Evolutionary conservation across 805 yeast genomes (phyloP).

Genomic region (Zygosaccharomyces bisporus): DNA sequence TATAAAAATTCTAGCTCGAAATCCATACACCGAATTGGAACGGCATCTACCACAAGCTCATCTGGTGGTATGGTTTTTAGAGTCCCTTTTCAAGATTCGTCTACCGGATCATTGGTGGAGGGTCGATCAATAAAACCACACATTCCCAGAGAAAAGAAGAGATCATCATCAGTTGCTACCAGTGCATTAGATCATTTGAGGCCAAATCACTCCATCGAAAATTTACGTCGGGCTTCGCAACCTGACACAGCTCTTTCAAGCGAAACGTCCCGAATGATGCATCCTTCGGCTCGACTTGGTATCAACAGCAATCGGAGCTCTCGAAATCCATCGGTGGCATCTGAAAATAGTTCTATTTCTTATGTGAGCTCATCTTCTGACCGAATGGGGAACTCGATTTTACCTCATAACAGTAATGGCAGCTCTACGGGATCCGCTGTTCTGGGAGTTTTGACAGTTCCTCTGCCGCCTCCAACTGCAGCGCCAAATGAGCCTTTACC

Average conservation of each 20-base stretch:
- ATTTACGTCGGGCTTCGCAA: slow-evolving; percentile 28
- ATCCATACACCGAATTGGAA: slow-evolving; percentile 13
- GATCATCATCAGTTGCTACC: slow-evolving; percentile 24
- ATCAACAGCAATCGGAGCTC: slow-evolving; percentile 14
- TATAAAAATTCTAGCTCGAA: slow-evolving; percentile 6
- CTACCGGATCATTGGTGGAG: slow-evolving; percentile 17
- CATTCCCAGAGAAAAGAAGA: slow-evolving; percentile 17
- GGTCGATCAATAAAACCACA: slow-evolving; percentile 11
- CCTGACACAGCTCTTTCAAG: slow-evolving; percentile 15
- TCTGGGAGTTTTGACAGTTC: slow-evolving; percentile 26
- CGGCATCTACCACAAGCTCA: slow-evolving; percentile 31
- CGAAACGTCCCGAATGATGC: slow-evolving; percentile 8
- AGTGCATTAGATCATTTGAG: slow-evolving; percentile 13
- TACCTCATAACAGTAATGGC: slow-evolving; percentile 26
- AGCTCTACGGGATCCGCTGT: slow-evolving; percentile 28
- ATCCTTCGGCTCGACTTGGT: slow-evolving; percentile 8
- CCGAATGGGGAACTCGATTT: slow-evolving; percentile 31
- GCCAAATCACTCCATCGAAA: slow-evolving; percentile 8
- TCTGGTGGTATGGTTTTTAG: slow-evolving; percentile 47
- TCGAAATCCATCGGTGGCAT: slow-evolving; percentile 40
- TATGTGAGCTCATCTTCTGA: slow-evolving; percentile 34
- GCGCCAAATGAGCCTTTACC: slow-evolving; percentile 54
- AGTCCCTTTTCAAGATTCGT: slow-evolving; percentile 61
- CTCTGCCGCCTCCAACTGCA: slow-evolving; percentile 54
- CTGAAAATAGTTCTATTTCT: slow-evolving; percentile 33